Conservation (phyloP, 306 rosid species). For the Nissolia schottii region DNA sequence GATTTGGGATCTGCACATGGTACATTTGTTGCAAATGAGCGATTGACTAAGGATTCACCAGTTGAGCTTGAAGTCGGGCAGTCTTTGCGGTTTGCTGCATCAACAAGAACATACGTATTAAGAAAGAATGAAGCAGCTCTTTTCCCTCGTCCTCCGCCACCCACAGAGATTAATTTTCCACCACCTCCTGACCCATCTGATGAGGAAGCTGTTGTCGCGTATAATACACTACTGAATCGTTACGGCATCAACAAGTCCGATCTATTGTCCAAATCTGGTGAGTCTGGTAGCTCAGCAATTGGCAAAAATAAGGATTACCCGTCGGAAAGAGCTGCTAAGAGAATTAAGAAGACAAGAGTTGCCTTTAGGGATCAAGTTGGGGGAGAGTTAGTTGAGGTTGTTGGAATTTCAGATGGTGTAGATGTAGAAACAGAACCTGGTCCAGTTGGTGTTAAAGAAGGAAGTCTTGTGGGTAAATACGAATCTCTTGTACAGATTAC, state of each 20-base stretch:
- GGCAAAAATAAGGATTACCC: conserved; percentile 32
- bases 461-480: conserved; percentile 94
- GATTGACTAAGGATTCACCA: conserved; percentile 87
- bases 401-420: conserved; percentile 91
- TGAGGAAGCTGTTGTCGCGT: conserved; percentile 84
- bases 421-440: conserved; percentile 97
- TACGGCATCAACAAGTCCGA: conserved; percentile 62
- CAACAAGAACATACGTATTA: conserved; percentile 73
- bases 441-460: conserved; percentile 94
- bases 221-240: conserved; percentile 82
- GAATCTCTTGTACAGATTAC: conserved; percentile 90
- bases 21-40: conserved; percentile 96
- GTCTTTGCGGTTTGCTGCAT: conserved; percentile 95
- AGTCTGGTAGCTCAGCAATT: conserved; percentile 33
- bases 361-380: conserved; percentile 93
- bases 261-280: conserved; percentile 40
- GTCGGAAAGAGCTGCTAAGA: conserved; percentile 67
- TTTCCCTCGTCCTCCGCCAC: conserved; percentile 68
- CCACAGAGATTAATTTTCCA: conserved; percentile 63
- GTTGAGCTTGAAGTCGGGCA: conserved; percentile 95
- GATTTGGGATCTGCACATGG: conserved; percentile 99
- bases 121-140: conserved; percentile 85
- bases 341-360: conserved; percentile 70
- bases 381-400: conserved; percentile 84
- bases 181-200: conserved; percentile 89